Conservation (phyloP, 148 eudicot genomes). For the Cornus florida region DNA sequence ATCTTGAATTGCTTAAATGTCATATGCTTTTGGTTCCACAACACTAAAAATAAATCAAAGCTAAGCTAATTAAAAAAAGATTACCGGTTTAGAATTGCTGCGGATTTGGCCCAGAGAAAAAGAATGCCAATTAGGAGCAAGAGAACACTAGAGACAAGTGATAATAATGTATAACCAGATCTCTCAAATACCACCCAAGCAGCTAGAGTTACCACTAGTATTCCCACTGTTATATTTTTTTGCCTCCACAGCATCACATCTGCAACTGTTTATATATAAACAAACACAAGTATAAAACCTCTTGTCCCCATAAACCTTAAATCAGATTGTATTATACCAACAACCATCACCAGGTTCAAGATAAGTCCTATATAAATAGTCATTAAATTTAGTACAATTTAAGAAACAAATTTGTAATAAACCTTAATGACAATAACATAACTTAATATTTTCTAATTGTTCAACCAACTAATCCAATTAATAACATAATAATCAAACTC, state of each 20-base stretch:
- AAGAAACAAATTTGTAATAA: not conserved
- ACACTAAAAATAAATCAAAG: not conserved
- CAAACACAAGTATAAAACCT: not conserved
- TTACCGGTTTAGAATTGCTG: constrained; percentile 80
- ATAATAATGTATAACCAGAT: constrained; percentile 71
- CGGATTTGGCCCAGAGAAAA: constrained; percentile 91
- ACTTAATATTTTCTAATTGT: not conserved
- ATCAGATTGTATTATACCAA: not conserved
- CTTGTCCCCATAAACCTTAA: not conserved
- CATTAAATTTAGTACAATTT: not conserved
- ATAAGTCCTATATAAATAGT: not conserved
- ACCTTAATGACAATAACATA: not conserved
- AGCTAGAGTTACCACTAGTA: constrained; percentile 40
- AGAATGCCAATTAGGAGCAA: constrained; percentile 73
- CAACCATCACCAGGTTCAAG: not conserved
- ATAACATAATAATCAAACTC: not conserved
- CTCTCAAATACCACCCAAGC: constrained; percentile 81
- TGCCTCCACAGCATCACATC: constrained; percentile 88
- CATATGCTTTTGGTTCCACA: not conserved
- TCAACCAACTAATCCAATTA: not conserved
- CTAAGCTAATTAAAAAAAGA: not conserved
- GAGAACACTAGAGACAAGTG: constrained; percentile 66
- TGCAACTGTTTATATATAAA: constrained; percentile 57
- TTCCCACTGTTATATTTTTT: constrained; percentile 40
- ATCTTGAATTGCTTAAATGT: not conserved